Base-by-base conservation (phyloP, 176 grass and related monocot species). In the Oryza glaberrima region DNA sequence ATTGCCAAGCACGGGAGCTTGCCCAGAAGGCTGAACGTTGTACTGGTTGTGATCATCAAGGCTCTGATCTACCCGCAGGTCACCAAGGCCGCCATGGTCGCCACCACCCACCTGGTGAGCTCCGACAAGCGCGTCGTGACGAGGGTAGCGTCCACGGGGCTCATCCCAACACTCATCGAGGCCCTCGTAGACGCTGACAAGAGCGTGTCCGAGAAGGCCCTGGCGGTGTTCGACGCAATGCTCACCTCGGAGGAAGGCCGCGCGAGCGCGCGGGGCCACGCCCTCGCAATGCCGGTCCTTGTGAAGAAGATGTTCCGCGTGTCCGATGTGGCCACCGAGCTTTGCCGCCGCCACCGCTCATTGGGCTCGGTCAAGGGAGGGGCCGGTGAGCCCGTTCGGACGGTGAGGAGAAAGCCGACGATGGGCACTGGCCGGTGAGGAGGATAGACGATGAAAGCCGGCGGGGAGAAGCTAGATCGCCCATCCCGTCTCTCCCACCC, bases 281-380 rank as follows among this genome's bases (percentile, higher is more conserved):
- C 91, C 11, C 91, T 98, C 81, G 63, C 89, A 26, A 17, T 95
- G 79, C 80, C 95, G 19, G 28, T 94, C 32, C 87, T 98, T 80
- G 79, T 93, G 26, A 98, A 95, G 89, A 98, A 95, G 88, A 89
- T 98, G 91, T 91, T 93, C 85, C 88, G 95, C 60, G 90, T 95
- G 65, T 98, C 95, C 19, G 91, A 95, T 81, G 12, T 91, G 72
- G 93, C 91, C 25, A 98, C 95, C 28, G 79, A 95, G 77, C 84
- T 98, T 16, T 30, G 77, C 82, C 43, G 80, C 28, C 28, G 28
- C 28, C 28, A 30, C 28, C 28, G 28, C 28, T 30, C 28, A 2
- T 2, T 30, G 28, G 28, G 1, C 28, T 30, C 28, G 28, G 28
- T 30, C 28, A 30, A 30, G 28, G 28, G 28, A 30, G 28, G 28